Evolutionary conservation across 495 filamentous ascomycete species (phyloP).

Genomic region (Lasiosphaeriaceae sp.): DNA sequence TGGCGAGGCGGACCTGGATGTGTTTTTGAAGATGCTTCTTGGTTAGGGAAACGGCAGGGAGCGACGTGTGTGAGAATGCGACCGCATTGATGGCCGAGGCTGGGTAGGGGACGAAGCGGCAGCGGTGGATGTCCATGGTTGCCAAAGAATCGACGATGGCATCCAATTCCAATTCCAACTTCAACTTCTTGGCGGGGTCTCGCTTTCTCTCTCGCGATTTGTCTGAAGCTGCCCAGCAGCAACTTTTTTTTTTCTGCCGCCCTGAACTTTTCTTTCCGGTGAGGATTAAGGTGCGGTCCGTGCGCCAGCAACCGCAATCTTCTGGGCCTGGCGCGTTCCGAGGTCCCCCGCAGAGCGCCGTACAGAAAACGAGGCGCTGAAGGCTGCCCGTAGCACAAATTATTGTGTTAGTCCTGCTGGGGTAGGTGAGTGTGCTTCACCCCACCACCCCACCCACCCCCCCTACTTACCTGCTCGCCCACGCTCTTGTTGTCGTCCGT

Average conservation of each 20-base stretch:
- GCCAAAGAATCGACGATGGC: conserved; percentile 4
- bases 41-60: conserved; percentile 56
- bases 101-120: conserved; percentile 93
- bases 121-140: conserved; percentile 91
- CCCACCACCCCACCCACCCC: no score
- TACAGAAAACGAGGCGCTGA: no score
- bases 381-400: no score
- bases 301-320: conserved; percentile 9
- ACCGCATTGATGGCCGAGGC: conserved; percentile 89
- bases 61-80: conserved; percentile 81
- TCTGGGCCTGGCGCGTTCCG: no score
- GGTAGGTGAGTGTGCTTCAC: no score
- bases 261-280: conserved; percentile 16
- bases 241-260: conserved; percentile 31
- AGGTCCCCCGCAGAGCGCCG: no score
- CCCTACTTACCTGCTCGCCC: no score
- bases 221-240: conserved; percentile 17
- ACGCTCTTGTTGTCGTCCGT: no score
- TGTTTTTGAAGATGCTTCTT: conserved; percentile 47
- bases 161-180: background rate
- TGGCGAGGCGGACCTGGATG: conserved; percentile 64
- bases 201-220: background rate
- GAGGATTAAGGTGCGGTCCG: conserved; percentile 28
- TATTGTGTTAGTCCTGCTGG: no score
- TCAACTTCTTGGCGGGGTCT: conserved; percentile 2